Conservation (phyloP, 345 rosid genomes). For the sweet orange (Citrus sinensis) region DNA sequence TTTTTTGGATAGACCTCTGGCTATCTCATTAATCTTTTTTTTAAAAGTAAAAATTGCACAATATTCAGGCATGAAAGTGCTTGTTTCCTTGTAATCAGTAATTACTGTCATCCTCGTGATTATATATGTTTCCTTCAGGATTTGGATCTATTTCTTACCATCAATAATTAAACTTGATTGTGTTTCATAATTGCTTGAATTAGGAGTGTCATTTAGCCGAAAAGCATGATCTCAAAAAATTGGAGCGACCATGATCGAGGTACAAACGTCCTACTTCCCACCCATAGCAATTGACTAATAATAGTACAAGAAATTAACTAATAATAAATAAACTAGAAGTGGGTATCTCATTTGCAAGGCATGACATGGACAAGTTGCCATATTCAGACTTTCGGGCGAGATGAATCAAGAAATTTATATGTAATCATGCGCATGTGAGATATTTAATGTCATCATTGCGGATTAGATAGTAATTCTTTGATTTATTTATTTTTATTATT, state of each 20-base stretch:
- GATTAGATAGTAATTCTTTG: not conserved
- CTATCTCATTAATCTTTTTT: not conserved
- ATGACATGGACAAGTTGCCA: not conserved
- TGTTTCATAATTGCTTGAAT: not conserved
- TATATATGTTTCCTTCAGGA: not conserved
- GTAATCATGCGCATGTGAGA: constrained; percentile 5
- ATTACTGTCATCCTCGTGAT: not conserved
- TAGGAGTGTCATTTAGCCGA: not conserved
- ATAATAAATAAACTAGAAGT: not conserved
- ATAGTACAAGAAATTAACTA: not conserved
- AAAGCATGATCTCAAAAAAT: too few relatives aligned
- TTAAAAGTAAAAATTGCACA: too few relatives aligned
- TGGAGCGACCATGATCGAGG: not conserved
- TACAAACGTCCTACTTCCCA: not conserved
- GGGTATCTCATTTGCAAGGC: too few relatives aligned
- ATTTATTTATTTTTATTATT: not conserved
- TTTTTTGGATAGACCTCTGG: not conserved
- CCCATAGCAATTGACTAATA: not conserved
- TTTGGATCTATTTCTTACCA: not conserved
- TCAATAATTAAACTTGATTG: not conserved
- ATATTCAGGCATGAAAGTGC: too few relatives aligned
- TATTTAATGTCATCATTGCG: not conserved
- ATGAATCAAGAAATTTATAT: not conserved
- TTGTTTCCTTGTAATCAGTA: not conserved
- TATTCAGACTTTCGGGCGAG: too few relatives aligned